A percentile compares a stretch with the other conserved stretches of the same genome.
Conservation (phyloP, 2,329 filamentous ascomycete genomes). For the Fusarium sambucinum region DNA sequence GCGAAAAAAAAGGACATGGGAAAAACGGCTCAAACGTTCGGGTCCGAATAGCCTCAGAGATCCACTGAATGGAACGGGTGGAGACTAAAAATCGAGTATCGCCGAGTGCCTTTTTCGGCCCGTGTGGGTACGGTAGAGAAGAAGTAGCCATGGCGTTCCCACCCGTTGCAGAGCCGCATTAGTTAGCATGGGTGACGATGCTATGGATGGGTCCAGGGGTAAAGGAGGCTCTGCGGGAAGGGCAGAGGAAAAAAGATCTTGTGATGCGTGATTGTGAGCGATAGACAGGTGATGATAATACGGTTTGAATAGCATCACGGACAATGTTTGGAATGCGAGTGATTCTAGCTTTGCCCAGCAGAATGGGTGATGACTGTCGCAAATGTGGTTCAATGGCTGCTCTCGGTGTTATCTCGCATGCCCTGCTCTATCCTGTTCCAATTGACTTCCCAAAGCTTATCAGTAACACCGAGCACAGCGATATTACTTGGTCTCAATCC, state of each 20-base stretch:
- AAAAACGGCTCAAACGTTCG: constrained; percentile 23
- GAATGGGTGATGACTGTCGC: not conserved
- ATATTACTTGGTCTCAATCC: constrained; percentile 4
- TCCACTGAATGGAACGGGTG: constrained; percentile 8
- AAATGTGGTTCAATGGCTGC: not conserved
- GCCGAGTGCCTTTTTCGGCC: constrained; percentile 34
- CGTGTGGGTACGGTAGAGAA: constrained; percentile 27
- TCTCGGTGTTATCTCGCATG: constrained; percentile 35
- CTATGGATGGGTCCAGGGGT: constrained; percentile 22
- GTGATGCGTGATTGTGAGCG: not conserved
- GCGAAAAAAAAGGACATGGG: not conserved
- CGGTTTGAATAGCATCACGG: not conserved
- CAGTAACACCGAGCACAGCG: constrained; percentile 24
- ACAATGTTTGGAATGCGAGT: not conserved
- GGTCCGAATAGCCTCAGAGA: constrained; percentile 22
- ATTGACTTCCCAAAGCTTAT: constrained; percentile 32
- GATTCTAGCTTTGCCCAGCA: not conserved
- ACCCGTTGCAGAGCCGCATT: constrained; percentile 38
- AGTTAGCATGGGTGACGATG: constrained; percentile 22
- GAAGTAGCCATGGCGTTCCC: constrained; percentile 6
- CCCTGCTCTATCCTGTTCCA: constrained; percentile 25
- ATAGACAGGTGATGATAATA: not conserved
- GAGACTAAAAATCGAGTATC: constrained; percentile 23
- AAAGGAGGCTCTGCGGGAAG: constrained; percentile 29
- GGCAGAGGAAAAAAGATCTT: not conserved